These are phyloP conservation scores for Pythium guiyangense DNA, from an alignment of 352 stramenopile species.

Conservation along the genomic window DNA sequence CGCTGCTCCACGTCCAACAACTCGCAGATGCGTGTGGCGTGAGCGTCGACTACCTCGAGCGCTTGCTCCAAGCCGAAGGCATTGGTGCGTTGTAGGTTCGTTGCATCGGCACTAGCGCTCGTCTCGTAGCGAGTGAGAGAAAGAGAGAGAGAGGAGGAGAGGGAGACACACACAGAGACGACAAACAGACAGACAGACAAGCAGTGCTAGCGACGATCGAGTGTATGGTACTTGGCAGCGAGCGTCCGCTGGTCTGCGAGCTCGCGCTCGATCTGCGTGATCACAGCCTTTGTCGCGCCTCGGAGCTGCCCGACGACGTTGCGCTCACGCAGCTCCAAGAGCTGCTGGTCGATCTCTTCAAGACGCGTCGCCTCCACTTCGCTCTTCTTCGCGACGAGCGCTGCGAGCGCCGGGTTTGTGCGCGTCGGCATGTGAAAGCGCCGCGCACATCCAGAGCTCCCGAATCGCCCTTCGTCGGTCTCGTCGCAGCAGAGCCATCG, in stretches of 20 bases:
- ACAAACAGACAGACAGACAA: not conserved
- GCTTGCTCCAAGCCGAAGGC: conserved; percentile 8
- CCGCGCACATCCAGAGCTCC: conserved; percentile 51
- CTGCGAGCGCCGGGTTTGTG: conserved; percentile 32
- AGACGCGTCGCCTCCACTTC: conserved; percentile 34
- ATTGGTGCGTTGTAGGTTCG: not conserved
- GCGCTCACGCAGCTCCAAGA: conserved; percentile 51
- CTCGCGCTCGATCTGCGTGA: conserved; percentile 50
- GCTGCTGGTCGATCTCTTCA: conserved; percentile 51
- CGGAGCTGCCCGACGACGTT: conserved; percentile 55
- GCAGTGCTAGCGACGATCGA: conserved; percentile 27
- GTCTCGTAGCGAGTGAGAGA: too few species aligned
- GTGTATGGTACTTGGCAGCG: conserved; percentile 44
- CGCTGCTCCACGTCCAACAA: not conserved
- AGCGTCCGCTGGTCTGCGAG: conserved; percentile 35
- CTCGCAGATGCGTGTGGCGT: conserved; percentile 15
- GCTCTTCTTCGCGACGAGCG: conserved; percentile 39
- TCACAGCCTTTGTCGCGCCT: conserved; percentile 32
- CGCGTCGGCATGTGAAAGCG: conserved; percentile 57
- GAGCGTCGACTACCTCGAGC: conserved; percentile 10
- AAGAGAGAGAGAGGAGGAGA: not conserved
- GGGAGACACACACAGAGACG: too few species aligned
- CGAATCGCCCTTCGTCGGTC: conserved; percentile 63
- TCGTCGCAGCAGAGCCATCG: conserved; percentile 75
- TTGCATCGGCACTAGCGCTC: too few species aligned